These are phyloP conservation scores for Westerdykella sp. DNA, from an alignment of 2,329 filamentous ascomycete species.

Conservation along the genomic window DNA sequence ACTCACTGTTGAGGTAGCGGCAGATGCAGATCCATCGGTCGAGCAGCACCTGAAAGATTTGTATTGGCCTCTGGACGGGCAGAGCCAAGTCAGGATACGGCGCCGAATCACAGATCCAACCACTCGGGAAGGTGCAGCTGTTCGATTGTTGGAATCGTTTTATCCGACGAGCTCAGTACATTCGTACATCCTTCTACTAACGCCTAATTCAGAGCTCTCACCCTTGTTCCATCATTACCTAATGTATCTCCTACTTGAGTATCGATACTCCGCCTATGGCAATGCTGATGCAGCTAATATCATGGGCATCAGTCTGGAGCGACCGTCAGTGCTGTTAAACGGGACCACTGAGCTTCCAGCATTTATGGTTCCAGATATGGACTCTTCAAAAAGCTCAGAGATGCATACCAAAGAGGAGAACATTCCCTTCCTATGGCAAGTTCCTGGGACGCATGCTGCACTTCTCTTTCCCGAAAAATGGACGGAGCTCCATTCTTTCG, in stretches of 20 bases:
- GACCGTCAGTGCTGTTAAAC: slow-evolving; percentile 60
- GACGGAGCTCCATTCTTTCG: slow-evolving; percentile 76
- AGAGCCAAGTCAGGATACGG: slow-evolving; percentile 57
- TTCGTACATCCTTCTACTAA: slow-evolving; percentile 78
- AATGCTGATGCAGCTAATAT: slow-evolving; percentile 50
- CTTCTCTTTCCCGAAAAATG: slow-evolving; percentile 82
- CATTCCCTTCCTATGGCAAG: slow-evolving; percentile 75
- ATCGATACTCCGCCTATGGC: slow-evolving; percentile 59
- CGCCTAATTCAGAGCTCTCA: slow-evolving; percentile 72
- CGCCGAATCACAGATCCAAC: slow-evolving; percentile 62
- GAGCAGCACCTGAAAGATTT: slow-evolving; percentile 58
- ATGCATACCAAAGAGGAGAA: slow-evolving; percentile 23
- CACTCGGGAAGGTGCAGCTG: slow-evolving; percentile 63
- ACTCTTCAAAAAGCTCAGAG: slow-evolving; percentile 23
- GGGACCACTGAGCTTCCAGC: slow-evolving; percentile 51
- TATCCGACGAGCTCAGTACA: slow-evolving; percentile 62
- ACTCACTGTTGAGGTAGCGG: slow-evolving; percentile 78
- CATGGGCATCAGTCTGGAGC: slow-evolving; percentile 72
- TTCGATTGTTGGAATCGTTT: slow-evolving; percentile 78
- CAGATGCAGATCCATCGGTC: slow-evolving; percentile 59
- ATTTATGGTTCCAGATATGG: slow-evolving; percentile 39
- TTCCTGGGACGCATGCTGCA: slow-evolving; percentile 73
- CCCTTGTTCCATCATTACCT: slow-evolving; percentile 81
- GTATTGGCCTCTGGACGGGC: slow-evolving; percentile 55
- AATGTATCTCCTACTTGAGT: slow-evolving; percentile 70